Evolutionary conservation across 2,329 filamentous ascomycete species (phyloP), one percentile per base, ranked within the genome.

Genomic region (Drechmeria coniospora): DNA sequence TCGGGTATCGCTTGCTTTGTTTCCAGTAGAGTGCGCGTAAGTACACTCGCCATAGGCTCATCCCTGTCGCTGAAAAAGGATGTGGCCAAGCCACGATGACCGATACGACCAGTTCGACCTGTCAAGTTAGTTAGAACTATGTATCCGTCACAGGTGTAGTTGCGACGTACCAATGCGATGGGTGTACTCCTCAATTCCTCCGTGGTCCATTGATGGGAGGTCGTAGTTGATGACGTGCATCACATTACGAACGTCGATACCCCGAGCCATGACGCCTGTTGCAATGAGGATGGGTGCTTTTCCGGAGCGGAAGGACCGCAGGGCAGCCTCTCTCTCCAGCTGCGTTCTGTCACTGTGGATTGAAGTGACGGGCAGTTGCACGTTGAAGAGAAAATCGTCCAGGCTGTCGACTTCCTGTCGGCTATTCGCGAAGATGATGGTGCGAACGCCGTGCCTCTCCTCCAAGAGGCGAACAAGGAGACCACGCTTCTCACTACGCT

Each of bases 191-290:
- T 81, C 74, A 31, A 94, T 92, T 2, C 86, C 87, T n/a, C 83
- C 84, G 40, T 87, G 67, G 1, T 72, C 60, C 23, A 63, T 55
- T 5, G 64, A 73, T 0, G 87, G 87, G 2, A 95, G 60, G 35
- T 95, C 86, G 41, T 75, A 95, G 56, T 98, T 95, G 64, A 98
- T 77, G 34, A 98, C 79, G 37, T 93, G 83, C 59, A 76, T 73
- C 5, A 95, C 77, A 38, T 90, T 83, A 32, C 71, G 71, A 20
- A 94, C 77, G 41, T 95, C 86, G 19, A 94, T 74, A 6, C 90
- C 90, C 41, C 90, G 83, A 45, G 83, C 80, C 28, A 79, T 75
- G 28, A 98, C 70, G 26, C 81, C 82, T 14, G 87, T 95, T 8
- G 87, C 74, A 33, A 95, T 70, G 32, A 98, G 53, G 30, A 98